Base-by-base conservation (phyloP, 371 early-diverging fungal species). In the Sporodiniella umbellata region DNA sequence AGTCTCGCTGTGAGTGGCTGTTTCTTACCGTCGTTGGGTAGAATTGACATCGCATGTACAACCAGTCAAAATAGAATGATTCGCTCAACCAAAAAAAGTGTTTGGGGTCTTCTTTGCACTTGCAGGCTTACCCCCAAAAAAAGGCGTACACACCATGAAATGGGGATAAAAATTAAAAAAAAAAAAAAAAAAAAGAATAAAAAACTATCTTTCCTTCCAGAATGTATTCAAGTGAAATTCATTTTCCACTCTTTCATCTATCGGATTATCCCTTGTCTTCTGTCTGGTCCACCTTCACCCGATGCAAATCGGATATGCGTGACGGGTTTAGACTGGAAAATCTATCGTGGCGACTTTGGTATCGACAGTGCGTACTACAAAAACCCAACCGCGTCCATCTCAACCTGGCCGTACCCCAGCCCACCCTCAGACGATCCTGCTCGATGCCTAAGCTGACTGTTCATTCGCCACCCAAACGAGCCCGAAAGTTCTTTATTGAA, bases 261-360 rank as follows among this genome's bases (percentile, higher is more conserved):
- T 30, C 54, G 17, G 55, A 60, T 12, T 33, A 58, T 30, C 19
- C 48, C 11, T 40, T 59, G 21, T 60, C 60, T 8, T 46, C 54
- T 28, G 42, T 60, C 40, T 60, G 61, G 56, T 31, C 45, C 21
- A 59, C 51, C 0, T 55, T 64, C 22, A 48, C 59, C 37, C 58
- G 55, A 37, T 64, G 43, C 18, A 58, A 58, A 19, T 35, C 26
- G 5, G 53, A 58, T 24, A 53, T 64, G 10, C 23, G 33, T 40
- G 63, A 62, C 38, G 64, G 59, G 18, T 55, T 64, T 42, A 48
- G 64, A 4, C 24, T 58, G 19, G 64, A 64, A n/a, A 64, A 64
- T 42, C 47, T 64, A 10, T 64, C 64, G 14, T 64, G 64, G 64
- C 43, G 64, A 6, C 33, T 64, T 21, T 64, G 64, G 64, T 58